Evolutionary conservation across 2,329 filamentous ascomycete species (phyloP).

Genomic region (Neophaeococcomyces mojaviensis): DNA sequence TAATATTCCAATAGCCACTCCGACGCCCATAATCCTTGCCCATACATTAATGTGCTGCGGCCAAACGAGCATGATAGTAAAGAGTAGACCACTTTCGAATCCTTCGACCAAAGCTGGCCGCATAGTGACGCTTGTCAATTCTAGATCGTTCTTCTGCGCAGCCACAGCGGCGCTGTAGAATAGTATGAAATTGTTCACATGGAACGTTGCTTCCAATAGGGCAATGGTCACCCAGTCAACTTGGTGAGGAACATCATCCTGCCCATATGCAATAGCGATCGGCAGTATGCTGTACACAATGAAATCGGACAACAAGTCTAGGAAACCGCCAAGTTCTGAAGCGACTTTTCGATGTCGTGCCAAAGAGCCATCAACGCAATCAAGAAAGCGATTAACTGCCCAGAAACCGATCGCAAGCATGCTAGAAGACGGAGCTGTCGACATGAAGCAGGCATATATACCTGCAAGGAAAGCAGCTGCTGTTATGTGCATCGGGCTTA

Average conservation of each 20-base stretch:
- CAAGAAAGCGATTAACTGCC: slow-evolving; percentile 23
- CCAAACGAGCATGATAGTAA: slow-evolving; percentile 22
- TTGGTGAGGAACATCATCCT: neutral
- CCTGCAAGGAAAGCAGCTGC: neutral
- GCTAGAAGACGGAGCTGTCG: neutral
- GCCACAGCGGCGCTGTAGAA: slow-evolving; percentile 24
- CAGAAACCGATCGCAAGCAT: slow-evolving; percentile 16
- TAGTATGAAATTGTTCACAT: slow-evolving; percentile 27
- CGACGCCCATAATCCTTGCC: too few species aligned
- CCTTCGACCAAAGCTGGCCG: slow-evolving; percentile 26
- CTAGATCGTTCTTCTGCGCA: slow-evolving; percentile 19
- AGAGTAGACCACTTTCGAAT: slow-evolving; percentile 24
- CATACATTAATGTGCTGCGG: too few species aligned
- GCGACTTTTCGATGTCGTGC: slow-evolving; percentile 18
- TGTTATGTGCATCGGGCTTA: neutral
- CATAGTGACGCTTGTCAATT: slow-evolving; percentile 26
- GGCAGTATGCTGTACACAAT: slow-evolving; percentile 25
- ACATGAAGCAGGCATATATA: neutral
- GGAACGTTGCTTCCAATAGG: slow-evolving; percentile 23
- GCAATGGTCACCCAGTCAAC: slow-evolving; percentile 20
- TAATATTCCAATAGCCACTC: too few species aligned
- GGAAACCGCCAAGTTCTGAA: slow-evolving; percentile 24
- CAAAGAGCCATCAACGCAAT: slow-evolving; percentile 24
- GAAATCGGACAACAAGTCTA: slow-evolving; percentile 25
- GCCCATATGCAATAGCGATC: slow-evolving; percentile 16